Percentiles rank a stretch among this genome's conserved stretches.
These are phyloP conservation scores for Saccharum officinarum DNA, from an alignment of 176 grass and related monocot species.

Conservation along the genomic window DNA sequence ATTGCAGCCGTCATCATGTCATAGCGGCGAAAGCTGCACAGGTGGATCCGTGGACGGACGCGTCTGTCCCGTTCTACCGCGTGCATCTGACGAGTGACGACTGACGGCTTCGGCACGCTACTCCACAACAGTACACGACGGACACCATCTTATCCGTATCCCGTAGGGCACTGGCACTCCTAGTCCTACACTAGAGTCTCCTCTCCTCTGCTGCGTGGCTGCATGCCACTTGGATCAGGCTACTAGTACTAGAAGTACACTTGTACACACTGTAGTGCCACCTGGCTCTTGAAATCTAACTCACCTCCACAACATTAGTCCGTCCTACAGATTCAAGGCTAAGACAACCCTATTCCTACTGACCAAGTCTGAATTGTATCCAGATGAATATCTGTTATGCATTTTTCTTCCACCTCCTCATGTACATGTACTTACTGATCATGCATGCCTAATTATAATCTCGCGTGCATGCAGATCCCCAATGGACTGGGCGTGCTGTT, in stretches of 20 bases:
- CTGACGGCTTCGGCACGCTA: background rate
- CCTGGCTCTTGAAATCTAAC: too few relatives aligned
- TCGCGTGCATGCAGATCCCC: conserved; percentile 58
- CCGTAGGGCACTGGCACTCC: background rate
- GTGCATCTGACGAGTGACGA: background rate
- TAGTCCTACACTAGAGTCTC: background rate
- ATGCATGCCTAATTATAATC: too few relatives aligned
- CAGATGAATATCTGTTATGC: too few relatives aligned
- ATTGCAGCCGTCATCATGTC: background rate
- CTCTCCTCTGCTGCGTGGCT: background rate
- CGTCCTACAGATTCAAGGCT: too few relatives aligned
- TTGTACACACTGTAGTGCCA: too few relatives aligned
- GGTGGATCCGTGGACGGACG: background rate
- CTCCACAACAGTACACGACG: background rate
- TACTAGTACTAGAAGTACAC: too few relatives aligned
- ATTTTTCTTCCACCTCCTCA: too few relatives aligned
- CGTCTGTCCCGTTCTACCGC: background rate
- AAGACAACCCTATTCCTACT: too few relatives aligned
- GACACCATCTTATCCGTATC: background rate
- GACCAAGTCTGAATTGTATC: too few relatives aligned
- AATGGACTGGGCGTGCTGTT: conserved; percentile 77
- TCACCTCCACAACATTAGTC: too few relatives aligned
- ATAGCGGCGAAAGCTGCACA: background rate
- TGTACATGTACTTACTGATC: background rate
- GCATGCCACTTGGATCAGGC: too few relatives aligned